Evolutionary conservation across 1,284 basidiomycete genomes (phyloP), one percentile per base, ranked within the genome.

Genomic region (Pholiota adiposa): DNA sequence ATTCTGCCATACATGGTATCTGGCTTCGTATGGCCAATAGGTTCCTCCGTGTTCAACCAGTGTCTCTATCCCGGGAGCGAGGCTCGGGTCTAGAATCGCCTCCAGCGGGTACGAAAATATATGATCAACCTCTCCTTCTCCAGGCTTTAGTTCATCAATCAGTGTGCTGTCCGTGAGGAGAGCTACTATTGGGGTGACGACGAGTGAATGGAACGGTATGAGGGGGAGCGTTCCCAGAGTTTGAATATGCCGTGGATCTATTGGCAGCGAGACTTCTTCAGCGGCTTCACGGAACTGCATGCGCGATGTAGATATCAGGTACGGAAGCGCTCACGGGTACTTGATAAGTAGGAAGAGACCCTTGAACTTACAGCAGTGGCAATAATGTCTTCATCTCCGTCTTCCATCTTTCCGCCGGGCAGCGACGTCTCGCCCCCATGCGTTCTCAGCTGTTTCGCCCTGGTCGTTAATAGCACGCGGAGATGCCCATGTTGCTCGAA

Each of bases 391-490:
- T 66, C 68, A 72, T 95, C 93, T 1, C 76, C 79, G 7, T 83
- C 79, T 65, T 95, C 93, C 27, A 83, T 80, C 69, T 89, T 92
- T 1, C 93, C 93, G 25, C 93, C 93, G 0, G 93, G 93, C 0
- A 95, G 73, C 1, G 92, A 92, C 34, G 89, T 90, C 66, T 90
- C 86, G n/a, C 88, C 90, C 0, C 89, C 87, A 68, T 92, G 89
- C 0, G 85, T 81, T 55, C 92, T 81, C n/a, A 95, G 78, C 7
- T 77, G 75, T 72, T 90, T 92, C 1, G 90, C 90, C 16, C 93
- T 83, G 2, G 92, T 94, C 0, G 93, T 94, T 41, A 95, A 78
- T 14, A 94, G 76, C 0, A 94, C 92, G n/a, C 87, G 82, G 2
- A 94, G 76, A 48, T 82, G 74, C 6, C 81, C 85, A 0, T 77